Conservation (phyloP, 2,329 filamentous ascomycete genomes). For the Fusarium longipes region DNA sequence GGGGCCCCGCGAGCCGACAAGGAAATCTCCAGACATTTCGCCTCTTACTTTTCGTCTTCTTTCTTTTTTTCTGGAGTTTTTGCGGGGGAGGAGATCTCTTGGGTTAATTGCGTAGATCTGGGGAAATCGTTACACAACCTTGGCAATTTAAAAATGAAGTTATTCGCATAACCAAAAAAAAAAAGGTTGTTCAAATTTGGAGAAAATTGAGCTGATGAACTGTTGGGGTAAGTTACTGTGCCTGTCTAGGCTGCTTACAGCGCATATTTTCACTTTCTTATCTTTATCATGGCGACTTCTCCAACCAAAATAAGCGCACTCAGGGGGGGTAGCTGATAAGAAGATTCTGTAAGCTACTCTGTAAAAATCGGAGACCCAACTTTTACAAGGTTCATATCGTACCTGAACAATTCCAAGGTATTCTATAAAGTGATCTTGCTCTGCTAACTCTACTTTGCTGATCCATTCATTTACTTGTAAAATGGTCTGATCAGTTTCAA, state of each 20-base stretch:
- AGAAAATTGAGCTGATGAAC: conserved; percentile 12
- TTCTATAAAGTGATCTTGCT: neutral
- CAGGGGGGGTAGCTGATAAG: conserved; percentile 32
- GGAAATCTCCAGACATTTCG: conserved; percentile 15
- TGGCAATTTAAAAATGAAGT: conserved; percentile 8
- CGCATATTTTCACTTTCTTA: conserved; percentile 15
- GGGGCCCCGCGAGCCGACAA: conserved; percentile 43
- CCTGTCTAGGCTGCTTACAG: conserved; percentile 9
- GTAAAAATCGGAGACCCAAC: no score
- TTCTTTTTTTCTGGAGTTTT: conserved; percentile 38
- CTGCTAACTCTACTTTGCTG: neutral
- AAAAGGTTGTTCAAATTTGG: conserved; percentile 24
- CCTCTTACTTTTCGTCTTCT: conserved; percentile 1
- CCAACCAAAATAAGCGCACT: conserved; percentile 31
- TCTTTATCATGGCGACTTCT: conserved; percentile 28
- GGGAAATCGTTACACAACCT: neutral
- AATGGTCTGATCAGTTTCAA: neutral
- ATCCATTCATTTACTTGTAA: neutral
- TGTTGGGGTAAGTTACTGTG: conserved; percentile 22
- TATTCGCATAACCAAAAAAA: conserved; percentile 24
- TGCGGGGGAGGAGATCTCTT: conserved; percentile 22
- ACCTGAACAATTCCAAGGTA: neutral
- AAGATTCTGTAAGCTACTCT: no score
- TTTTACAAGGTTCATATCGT: conserved; percentile 12
- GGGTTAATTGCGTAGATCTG: conserved; percentile 20